Base-by-base conservation (phyloP, 2,329 filamentous ascomycete species). In the Exophiala lecanii-corni region DNA sequence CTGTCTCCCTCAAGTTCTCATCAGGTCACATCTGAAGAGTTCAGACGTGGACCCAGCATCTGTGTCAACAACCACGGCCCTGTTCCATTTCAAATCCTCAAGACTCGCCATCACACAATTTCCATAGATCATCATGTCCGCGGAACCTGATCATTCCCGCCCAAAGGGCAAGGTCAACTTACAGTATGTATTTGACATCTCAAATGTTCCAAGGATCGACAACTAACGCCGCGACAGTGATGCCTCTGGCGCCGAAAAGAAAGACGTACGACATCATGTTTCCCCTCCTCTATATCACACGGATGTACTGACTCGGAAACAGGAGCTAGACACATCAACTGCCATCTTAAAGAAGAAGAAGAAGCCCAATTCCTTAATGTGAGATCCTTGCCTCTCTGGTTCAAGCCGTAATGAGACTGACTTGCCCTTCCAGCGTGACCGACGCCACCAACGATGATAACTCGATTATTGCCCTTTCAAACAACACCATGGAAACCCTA, bases 261-360 rank as follows among this genome's bases (percentile, higher is more conserved):
- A 86, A 74, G 78, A 86, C 55, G 87, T 94, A 76, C 64, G n/a
- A n/a, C n/a, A n/a, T n/a, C n/a, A n/a, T n/a, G 79, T 26, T 26
- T 12, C 69, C 55, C 40, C 51, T 54, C 53, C 53, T 55, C 52
- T 37, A 40, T 20, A 25, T 3, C 20, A 25, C 41, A 28, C 34
- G 36, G 39, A 43, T 41, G 42, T 45, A 61, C 59, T 47, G 61
- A 51, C 42, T 12, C 3, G 4, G 9, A 2, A 35, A 4, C 38
- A 94, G 82, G 82, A 88, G 60, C 86, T 96, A 67, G 92, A 95
- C 64, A 88, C 84, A 51, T 81, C 92, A 40, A 98, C 92, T 34
- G 92, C 92, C 57, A 98, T 98, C 60, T 80, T 98, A 62, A 97
- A 96, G 77, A 97, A 97, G 80, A 98, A 98, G 85, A 98, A 98